A percentile compares a stretch with the other conserved stretches of the same genome.
phyloP scores from a whole-genome alignment of 1,284 basidiomycete genomes.

The Agaricales sp. region DNA sequence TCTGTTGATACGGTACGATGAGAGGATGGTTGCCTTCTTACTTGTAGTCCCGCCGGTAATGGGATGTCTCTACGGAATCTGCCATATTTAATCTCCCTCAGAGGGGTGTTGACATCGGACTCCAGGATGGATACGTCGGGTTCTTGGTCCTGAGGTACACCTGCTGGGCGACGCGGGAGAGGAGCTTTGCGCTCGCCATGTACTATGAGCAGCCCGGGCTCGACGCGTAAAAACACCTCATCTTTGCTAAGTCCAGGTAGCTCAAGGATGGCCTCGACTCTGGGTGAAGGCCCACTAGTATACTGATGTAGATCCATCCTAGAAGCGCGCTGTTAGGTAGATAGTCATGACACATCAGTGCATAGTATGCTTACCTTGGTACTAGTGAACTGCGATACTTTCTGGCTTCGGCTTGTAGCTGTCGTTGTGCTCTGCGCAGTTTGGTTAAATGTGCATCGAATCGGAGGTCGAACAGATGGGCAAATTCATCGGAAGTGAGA shows the following conservation, averaged over 20 bases:
- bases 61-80: neutral
- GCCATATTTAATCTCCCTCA: neutral
- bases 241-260: conserved; percentile 16
- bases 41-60: neutral
- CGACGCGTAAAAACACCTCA: neutral
- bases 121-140: neutral
- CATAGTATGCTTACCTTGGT: conserved; percentile 18
- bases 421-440: neutral
- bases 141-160: neutral
- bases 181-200: neutral
- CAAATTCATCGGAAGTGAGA: neutral
- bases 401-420: neutral
- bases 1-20: neutral
- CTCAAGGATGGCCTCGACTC: conserved; percentile 19
- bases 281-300: conserved; percentile 14
- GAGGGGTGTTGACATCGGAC: neutral
- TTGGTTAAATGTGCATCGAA: neutral
- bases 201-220: neutral
- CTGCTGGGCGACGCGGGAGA: neutral
- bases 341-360: neutral
- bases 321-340: neutral
- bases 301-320: conserved; percentile 23
- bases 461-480: neutral
- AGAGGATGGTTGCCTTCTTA: neutral
- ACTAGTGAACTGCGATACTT: conserved; percentile 12